Percentiles rank a stretch among this genome's conserved stretches.
Conservation (phyloP, 2,329 filamentous ascomycete genomes). For the Coniochaeta ligniaria region DNA sequence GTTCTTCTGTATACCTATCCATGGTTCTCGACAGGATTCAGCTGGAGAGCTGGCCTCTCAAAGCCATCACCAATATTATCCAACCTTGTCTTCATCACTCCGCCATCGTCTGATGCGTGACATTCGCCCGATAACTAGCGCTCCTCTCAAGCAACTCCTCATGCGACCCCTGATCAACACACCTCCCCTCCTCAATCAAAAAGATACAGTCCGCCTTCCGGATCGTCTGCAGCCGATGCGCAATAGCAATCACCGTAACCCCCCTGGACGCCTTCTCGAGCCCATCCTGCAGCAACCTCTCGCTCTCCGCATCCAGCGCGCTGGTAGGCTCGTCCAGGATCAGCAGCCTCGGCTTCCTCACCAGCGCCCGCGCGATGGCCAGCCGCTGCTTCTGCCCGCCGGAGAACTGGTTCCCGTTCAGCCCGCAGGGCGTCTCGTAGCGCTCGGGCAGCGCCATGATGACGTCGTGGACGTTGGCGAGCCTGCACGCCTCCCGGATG, state of each 20-base stretch:
- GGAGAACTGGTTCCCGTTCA: constrained; percentile 76
- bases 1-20: no score
- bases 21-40: no score
- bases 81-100: constrained; percentile 2
- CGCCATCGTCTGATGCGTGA: constrained; percentile 23
- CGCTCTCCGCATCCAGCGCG: constrained; percentile 67
- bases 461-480: constrained; percentile 89
- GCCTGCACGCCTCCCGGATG: constrained; percentile 71
- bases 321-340: constrained; percentile 76
- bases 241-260: constrained; percentile 86
- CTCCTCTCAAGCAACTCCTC: constrained; percentile 48
- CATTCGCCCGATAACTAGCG: constrained; percentile 21
- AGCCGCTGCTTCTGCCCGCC: constrained; percentile 93
- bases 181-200: constrained; percentile 82
- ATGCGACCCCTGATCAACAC: constrained; percentile 81
- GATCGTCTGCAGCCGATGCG: constrained; percentile 83
- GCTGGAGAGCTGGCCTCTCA: not conserved
- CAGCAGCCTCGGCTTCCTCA: constrained; percentile 79
- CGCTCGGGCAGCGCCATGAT: constrained; percentile 78
- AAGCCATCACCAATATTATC: not conserved
- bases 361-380: constrained; percentile 84
- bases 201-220: constrained; percentile 92
- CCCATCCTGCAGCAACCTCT: constrained; percentile 71
- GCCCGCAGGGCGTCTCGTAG: constrained; percentile 76
- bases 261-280: constrained; percentile 73